A percentile compares a stretch with the other conserved stretches of the same genome.
phyloP scores from a whole-genome alignment of 2,329 filamentous ascomycete species.

The Monosporascus sp. region DNA sequence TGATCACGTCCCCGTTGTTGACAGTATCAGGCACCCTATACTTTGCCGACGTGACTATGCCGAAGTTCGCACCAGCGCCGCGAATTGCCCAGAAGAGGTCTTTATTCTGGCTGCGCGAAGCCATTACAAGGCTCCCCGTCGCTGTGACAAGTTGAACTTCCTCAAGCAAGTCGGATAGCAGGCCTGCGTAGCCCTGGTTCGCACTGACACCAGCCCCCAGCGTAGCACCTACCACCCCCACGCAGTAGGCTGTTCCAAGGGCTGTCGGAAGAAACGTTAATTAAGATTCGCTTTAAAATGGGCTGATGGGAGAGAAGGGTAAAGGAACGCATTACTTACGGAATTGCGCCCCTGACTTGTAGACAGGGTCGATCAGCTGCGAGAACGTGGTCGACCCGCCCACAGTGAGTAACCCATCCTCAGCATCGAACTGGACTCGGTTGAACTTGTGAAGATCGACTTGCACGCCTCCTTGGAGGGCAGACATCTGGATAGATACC shows the following conservation, averaged over 20 bases:
- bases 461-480: neutral
- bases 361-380: neutral
- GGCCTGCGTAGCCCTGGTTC: slow-evolving; percentile 1
- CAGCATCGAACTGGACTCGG: neutral
- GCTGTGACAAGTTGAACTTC: slow-evolving; percentile 3
- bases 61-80: slow-evolving; percentile 9
- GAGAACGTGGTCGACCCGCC: slow-evolving; percentile 1
- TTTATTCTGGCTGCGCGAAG: slow-evolving; percentile 1
- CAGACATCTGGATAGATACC: neutral
- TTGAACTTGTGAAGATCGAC: slow-evolving; percentile 5
- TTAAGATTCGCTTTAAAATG: no score
- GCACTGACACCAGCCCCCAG: slow-evolving; percentile 4
- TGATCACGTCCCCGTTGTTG: slow-evolving; percentile 6
- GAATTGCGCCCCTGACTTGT: slow-evolving; percentile 1
- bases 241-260: slow-evolving; percentile 2
- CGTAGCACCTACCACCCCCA: slow-evolving; percentile 1
- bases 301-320: no score
- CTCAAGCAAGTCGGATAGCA: slow-evolving; percentile 2
- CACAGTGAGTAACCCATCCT: neutral
- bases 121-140: neutral
- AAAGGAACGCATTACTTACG: neutral
- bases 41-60: slow-evolving; percentile 5
- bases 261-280: neutral
- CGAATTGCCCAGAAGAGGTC: slow-evolving; percentile 9
- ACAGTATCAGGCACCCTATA: neutral